These are phyloP conservation scores for Heterobasidion annosum DNA, from an alignment of 1,284 basidiomycete species.

Conservation along the genomic window DNA sequence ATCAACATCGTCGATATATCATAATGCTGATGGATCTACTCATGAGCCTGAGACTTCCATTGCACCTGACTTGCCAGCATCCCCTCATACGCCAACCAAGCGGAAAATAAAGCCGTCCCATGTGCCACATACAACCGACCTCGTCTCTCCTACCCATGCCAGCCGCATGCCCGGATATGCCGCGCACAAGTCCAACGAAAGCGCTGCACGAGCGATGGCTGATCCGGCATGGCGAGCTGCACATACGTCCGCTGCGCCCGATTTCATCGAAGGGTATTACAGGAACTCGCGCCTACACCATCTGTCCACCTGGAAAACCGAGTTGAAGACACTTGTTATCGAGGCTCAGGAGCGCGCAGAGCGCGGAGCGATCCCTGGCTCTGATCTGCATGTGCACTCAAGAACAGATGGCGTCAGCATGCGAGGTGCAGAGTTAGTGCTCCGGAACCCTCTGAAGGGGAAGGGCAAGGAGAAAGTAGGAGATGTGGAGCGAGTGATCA, in stretches of 20 bases:
- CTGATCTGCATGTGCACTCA: too few species aligned
- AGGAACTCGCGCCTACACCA: slow-evolving; percentile 90
- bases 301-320: slow-evolving; percentile 88
- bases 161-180: slow-evolving; percentile 53
- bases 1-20: too few species aligned
- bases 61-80: not conserved
- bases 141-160: slow-evolving; percentile 28
- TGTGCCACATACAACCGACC: slow-evolving; percentile 33
- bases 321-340: slow-evolving; percentile 74
- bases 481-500: slow-evolving; percentile 58
- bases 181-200: slow-evolving; percentile 51
- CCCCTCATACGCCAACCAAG: not conserved
- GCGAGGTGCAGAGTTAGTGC: slow-evolving; percentile 43
- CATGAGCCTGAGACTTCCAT: too few species aligned
- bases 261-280: slow-evolving; percentile 88
- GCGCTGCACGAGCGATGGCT: slow-evolving; percentile 70
- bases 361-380: slow-evolving; percentile 20
- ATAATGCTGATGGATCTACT: too few species aligned
- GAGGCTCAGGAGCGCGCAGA: slow-evolving; percentile 73
- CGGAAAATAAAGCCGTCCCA: not conserved
- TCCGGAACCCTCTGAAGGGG: slow-evolving; percentile 36
- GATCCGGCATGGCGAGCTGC: slow-evolving; percentile 78
- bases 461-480: slow-evolving; percentile 43
- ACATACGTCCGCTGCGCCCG: slow-evolving; percentile 80
- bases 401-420: slow-evolving; percentile 37